These are phyloP conservation scores for Turritis glabra DNA, from an alignment of 345 rosid genomes.

Conservation along the genomic window DNA sequence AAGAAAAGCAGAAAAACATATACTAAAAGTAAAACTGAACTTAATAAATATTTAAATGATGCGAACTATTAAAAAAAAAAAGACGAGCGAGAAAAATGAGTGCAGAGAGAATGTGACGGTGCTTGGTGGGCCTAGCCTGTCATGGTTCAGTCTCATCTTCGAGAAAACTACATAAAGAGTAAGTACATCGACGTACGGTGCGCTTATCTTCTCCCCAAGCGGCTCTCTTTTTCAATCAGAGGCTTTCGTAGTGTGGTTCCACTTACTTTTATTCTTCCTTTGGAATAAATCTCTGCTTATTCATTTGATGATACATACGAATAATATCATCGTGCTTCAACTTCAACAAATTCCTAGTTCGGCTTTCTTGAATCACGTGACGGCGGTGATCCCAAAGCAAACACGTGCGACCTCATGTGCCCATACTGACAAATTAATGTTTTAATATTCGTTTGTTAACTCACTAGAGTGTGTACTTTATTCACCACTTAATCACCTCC, in stretches of 20 bases:
- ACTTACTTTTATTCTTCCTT: constrained; percentile 12
- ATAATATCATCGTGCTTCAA: constrained; percentile 26
- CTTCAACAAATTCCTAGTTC: constrained; percentile 1
- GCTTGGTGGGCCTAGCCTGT: constrained; percentile 21
- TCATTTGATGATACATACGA: constrained; percentile 26
- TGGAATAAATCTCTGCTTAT: constrained; percentile 23
- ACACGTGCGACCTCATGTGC: constrained; percentile 47
- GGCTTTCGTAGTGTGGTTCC: constrained; percentile 17
- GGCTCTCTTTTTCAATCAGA: constrained; percentile 15
- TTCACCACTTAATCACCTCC: constrained; percentile 19
- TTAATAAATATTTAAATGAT: neutral
- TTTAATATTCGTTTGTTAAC: constrained; percentile 8
- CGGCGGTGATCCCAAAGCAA: constrained; percentile 41
- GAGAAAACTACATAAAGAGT: neutral
- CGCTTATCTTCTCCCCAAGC: neutral
- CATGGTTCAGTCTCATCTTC: constrained; percentile 22
- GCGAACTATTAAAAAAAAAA: neutral
- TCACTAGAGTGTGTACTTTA: constrained; percentile 25
- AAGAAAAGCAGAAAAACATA: neutral
- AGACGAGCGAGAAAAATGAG: constrained; percentile 16
- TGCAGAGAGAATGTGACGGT: constrained; percentile 31
- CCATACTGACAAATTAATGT: constrained; percentile 27
- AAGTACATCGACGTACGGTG: constrained; percentile 35
- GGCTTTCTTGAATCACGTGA: constrained; percentile 42
- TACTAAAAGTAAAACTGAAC: too few relatives aligned